phyloP scores from a whole-genome alignment of 768 basidiomycete genomes.

The Phanerochaete sordida region DNA sequence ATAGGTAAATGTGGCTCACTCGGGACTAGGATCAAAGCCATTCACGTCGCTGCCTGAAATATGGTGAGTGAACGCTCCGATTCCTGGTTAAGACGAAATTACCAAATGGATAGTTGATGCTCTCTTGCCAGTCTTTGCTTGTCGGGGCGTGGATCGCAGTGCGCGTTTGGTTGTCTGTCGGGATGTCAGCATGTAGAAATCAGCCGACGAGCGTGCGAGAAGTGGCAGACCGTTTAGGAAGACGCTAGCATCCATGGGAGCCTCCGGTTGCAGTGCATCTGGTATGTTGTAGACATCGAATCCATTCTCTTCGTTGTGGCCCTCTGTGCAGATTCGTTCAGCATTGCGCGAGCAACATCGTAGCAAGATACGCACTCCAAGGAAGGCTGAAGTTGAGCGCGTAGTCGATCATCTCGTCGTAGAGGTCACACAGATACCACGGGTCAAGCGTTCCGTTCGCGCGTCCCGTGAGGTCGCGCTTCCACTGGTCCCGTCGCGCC shows the following conservation, averaged over 20 bases:
- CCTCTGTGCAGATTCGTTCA: background rate
- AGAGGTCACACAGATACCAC: constrained; percentile 46
- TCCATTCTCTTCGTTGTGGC: background rate
- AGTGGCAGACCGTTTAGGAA: constrained; percentile 62
- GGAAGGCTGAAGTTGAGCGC: constrained; percentile 70
- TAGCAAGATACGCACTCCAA: constrained; percentile 27
- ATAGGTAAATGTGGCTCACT: too few relatives aligned
- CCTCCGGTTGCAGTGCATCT: constrained; percentile 49
- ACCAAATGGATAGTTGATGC: constrained; percentile 34
- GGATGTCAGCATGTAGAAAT: too few relatives aligned
- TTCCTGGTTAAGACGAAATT: too few relatives aligned
- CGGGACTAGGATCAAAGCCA: background rate
- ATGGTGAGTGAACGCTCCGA: too few relatives aligned
- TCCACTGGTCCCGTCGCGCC: constrained; percentile 33
- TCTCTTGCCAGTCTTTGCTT: constrained; percentile 43
- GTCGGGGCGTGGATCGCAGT: constrained; percentile 68
- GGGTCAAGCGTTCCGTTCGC: constrained; percentile 47
- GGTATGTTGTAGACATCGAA: constrained; percentile 45
- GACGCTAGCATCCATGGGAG: constrained; percentile 45
- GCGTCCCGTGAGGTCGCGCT: constrained; percentile 44
- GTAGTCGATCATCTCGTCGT: constrained; percentile 65
- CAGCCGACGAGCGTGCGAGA: background rate
- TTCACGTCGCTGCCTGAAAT: too few relatives aligned
- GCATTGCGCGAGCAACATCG: background rate
- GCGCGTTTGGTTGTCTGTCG: constrained; percentile 48